Percentiles rank a stretch among this genome's conserved stretches.
These are phyloP conservation scores for Solanum gandarillasii DNA, from an alignment of 257 asterid genomes.

Conservation along the genomic window DNA sequence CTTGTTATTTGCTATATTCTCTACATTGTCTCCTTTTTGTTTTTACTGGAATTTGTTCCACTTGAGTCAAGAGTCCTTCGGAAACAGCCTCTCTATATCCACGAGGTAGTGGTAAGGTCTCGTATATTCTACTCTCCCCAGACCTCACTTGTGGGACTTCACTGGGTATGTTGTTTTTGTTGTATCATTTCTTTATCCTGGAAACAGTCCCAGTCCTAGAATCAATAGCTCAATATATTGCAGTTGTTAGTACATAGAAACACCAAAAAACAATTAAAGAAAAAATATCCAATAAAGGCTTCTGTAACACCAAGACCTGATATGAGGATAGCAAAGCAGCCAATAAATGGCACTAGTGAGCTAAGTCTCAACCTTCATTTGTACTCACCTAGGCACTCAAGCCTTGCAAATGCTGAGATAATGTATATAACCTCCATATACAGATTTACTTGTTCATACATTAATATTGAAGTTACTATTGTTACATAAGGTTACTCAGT, in stretches of 20 bases:
- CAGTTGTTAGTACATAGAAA: not conserved
- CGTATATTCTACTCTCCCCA: not conserved
- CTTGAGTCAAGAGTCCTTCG: no score
- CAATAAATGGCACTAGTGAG: not conserved
- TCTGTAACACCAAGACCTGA: not conserved
- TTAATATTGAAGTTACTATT: not conserved
- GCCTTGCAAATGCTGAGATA: not conserved
- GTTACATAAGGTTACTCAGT: not conserved
- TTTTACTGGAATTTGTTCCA: no score
- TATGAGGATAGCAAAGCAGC: not conserved
- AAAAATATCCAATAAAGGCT: not conserved
- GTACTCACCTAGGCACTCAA: not conserved
- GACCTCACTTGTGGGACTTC: not conserved
- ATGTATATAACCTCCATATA: not conserved
- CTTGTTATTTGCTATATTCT: no score
- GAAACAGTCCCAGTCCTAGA: not conserved
- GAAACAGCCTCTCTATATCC: not conserved
- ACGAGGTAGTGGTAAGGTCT: not conserved
- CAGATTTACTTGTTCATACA: not conserved
- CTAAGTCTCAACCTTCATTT: not conserved
- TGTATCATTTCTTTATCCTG: not conserved
- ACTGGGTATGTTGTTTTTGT: not conserved
- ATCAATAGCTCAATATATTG: not conserved
- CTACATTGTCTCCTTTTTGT: no score
- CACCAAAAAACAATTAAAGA: not conserved